Conservation (phyloP, 108 stramenopile genomes). For the Cylindrotheca closterium region DNA sequence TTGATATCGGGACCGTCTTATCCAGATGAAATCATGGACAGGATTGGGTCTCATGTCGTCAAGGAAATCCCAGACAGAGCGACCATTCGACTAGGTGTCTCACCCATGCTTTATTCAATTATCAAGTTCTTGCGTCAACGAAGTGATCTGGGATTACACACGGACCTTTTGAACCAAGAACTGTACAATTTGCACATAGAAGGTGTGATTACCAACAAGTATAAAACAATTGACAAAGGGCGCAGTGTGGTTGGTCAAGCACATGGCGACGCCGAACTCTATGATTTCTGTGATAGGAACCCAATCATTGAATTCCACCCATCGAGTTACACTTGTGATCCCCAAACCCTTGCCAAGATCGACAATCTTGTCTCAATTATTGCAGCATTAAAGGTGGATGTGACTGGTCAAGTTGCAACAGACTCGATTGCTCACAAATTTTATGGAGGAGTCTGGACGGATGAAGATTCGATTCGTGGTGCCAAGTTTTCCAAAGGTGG, state of each 20-base stretch:
- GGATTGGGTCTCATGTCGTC: constrained; percentile 23
- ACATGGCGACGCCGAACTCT: constrained; percentile 31
- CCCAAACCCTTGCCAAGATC: constrained; percentile 25
- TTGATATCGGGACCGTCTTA: neutral
- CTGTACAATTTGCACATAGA: constrained; percentile 19
- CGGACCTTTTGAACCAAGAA: constrained; percentile 22
- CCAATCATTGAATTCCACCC: constrained; percentile 38
- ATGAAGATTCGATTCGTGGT: constrained; percentile 34
- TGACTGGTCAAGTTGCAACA: constrained; percentile 46
- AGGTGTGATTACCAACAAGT: constrained; percentile 33
- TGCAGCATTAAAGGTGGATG: constrained; percentile 34
- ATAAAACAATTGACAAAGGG: constrained; percentile 33
- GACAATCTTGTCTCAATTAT: constrained; percentile 34
- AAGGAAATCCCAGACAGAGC: constrained; percentile 38
- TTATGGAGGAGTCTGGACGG: constrained; percentile 40
- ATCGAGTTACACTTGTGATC: constrained; percentile 17
- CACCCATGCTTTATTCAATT: constrained; percentile 14
- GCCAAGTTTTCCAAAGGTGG: constrained; percentile 33
- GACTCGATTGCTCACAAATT: constrained; percentile 44
- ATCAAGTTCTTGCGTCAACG: constrained; percentile 20
- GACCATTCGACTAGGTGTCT: constrained; percentile 30
- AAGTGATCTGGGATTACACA: constrained; percentile 38
- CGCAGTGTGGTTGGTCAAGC: constrained; percentile 31
- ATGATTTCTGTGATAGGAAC: constrained; percentile 38
- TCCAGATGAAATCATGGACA: constrained; percentile 17